These are phyloP conservation scores for Eucalyptus dawsonii DNA, from an alignment of 345 rosid genomes.

Conservation along the genomic window DNA sequence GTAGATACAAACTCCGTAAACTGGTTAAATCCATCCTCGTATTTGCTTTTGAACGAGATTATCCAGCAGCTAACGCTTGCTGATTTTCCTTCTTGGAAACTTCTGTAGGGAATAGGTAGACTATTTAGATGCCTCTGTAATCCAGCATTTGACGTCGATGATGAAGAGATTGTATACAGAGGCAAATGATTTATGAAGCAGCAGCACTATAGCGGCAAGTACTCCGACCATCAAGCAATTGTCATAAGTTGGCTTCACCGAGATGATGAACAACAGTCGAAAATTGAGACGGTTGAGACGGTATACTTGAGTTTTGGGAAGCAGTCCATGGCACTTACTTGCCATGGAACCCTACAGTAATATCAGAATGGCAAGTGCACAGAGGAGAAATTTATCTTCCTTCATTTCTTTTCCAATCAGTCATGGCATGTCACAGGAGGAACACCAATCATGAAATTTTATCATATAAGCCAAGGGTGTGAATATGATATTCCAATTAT, in stretches of 20 bases:
- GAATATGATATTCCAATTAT: background rate
- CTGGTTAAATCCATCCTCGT: background rate
- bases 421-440: background rate
- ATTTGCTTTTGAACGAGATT: background rate
- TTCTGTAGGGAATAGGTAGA: slow-evolving; percentile 78
- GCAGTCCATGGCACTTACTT: background rate
- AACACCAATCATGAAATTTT: background rate
- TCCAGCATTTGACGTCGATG: slow-evolving; percentile 94
- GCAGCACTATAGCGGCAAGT: background rate
- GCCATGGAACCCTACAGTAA: background rate
- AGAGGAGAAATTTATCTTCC: background rate
- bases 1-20: background rate
- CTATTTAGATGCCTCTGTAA: slow-evolving; percentile 94
- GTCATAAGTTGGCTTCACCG: background rate
- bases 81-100: background rate
- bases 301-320: background rate
- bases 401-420: background rate
- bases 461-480: background rate
- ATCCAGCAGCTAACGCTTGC: background rate
- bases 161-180: slow-evolving; percentile 81
- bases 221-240: background rate
- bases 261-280: background rate
- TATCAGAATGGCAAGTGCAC: background rate
- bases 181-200: slow-evolving; percentile 34
- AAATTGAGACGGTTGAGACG: background rate